Conservation (phyloP, 257 asterid genomes). For the Cordia subcordata region DNA sequence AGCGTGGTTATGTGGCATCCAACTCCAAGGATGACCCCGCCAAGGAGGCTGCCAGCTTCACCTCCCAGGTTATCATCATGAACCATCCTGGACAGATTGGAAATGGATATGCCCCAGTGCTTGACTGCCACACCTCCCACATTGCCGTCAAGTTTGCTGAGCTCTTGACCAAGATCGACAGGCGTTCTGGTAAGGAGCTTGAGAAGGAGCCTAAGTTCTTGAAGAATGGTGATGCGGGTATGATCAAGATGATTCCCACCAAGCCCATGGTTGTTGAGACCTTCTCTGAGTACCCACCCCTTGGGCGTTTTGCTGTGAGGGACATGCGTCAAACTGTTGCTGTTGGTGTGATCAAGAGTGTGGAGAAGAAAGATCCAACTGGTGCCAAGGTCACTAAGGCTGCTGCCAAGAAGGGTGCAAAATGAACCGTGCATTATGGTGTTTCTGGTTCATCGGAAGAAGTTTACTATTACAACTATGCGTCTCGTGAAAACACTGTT, state of each 20-base stretch:
- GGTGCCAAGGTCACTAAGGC: slow-evolving; percentile 84
- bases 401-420: slow-evolving; percentile 71
- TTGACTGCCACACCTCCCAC: slow-evolving; percentile 63
- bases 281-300: slow-evolving; percentile 40
- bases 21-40: slow-evolving; percentile 67
- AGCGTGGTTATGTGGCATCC: slow-evolving; percentile 58
- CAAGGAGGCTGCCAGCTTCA: slow-evolving; percentile 49
- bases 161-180: slow-evolving; percentile 47
- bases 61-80: slow-evolving; percentile 65
- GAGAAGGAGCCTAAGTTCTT: slow-evolving; percentile 71
- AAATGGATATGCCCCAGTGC: slow-evolving; percentile 65
- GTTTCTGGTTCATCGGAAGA: not conserved
- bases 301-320: slow-evolving; percentile 67
- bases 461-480: too few species aligned
- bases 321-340: slow-evolving; percentile 82
- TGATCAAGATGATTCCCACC: slow-evolving; percentile 50
- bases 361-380: slow-evolving; percentile 66
- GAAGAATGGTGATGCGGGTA: slow-evolving; percentile 59
- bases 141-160: slow-evolving; percentile 62
- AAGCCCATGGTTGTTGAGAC: slow-evolving; percentile 57
- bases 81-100: slow-evolving; percentile 74
- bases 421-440: slow-evolving; percentile 30
- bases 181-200: slow-evolving; percentile 47
- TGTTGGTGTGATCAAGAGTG: slow-evolving; percentile 66
- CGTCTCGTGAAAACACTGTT: too few species aligned